phyloP scores from a whole-genome alignment of 768 basidiomycete species.

The Heimioporus sp. region DNA sequence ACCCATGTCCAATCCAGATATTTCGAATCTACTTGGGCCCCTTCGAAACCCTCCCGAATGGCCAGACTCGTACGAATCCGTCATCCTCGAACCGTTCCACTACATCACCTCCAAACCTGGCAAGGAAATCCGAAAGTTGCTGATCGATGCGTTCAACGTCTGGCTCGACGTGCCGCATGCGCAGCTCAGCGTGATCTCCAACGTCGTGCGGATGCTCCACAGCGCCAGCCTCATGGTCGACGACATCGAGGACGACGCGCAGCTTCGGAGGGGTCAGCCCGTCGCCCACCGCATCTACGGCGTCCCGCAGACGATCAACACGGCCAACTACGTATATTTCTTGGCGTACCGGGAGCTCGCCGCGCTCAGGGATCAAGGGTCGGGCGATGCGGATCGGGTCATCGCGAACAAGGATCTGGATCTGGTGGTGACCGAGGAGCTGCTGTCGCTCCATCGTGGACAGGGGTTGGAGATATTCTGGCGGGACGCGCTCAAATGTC shows the following conservation, averaged over 20 bases:
- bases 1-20: constrained; percentile 3
- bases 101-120: constrained; percentile 85
- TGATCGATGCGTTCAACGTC: constrained; percentile 90
- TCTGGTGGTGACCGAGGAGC: constrained; percentile 43
- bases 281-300: constrained; percentile 95
- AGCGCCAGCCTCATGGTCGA: constrained; percentile 94
- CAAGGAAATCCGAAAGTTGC: constrained; percentile 84
- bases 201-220: constrained; percentile 91
- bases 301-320: constrained; percentile 94
- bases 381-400: constrained; percentile 2
- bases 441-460: constrained; percentile 88
- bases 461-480: constrained; percentile 95
- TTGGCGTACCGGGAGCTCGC: constrained; percentile 82
- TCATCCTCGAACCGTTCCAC: constrained; percentile 80
- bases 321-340: constrained; percentile 96
- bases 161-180: constrained; percentile 84
- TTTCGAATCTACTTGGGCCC: constrained; percentile 19
- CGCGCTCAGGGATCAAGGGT: constrained; percentile 9
- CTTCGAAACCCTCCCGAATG: constrained; percentile 21
- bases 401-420: constrained; percentile 80
- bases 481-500: constrained; percentile 89
- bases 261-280: constrained; percentile 83
- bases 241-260: constrained; percentile 91
- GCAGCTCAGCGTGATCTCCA: constrained; percentile 70
- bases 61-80: constrained; percentile 35